phyloP scores from a whole-genome alignment of 179 eudicot species.

The Spergularia azorica region DNA sequence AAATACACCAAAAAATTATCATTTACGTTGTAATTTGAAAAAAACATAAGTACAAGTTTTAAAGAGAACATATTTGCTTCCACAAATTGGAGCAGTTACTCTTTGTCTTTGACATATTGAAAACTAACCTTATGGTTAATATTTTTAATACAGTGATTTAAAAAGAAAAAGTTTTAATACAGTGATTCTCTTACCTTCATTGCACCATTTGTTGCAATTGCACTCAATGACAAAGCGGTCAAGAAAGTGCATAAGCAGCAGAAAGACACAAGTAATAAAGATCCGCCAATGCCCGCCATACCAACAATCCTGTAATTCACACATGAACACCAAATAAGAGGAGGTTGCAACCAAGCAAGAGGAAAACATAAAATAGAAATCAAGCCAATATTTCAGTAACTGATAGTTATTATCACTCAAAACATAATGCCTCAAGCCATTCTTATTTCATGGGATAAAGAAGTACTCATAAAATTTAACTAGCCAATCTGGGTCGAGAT shows the following conservation, averaged over 20 bases:
- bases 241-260: slow-evolving; percentile 94
- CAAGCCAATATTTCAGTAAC: neutral
- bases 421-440: neutral
- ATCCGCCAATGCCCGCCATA: slow-evolving; percentile 94
- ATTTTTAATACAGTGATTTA: neutral
- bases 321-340: slow-evolving; percentile 12
- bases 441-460: neutral
- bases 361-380: neutral
- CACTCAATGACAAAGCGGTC: slow-evolving; percentile 93
- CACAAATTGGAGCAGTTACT: neutral
- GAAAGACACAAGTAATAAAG: slow-evolving; percentile 75
- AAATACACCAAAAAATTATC: too few relatives aligned
- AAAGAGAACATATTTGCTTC: neutral
- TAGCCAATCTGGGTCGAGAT: neutral
- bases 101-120: neutral
- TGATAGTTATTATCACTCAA: neutral
- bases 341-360: slow-evolving; percentile 6
- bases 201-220: slow-evolving; percentile 99
- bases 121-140: neutral
- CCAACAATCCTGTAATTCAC: slow-evolving; percentile 89
- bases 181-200: slow-evolving; percentile 70
- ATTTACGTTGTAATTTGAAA: too few relatives aligned
- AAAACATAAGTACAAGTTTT: neutral
- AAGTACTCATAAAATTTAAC: neutral
- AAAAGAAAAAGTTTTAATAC: neutral